Evolutionary conservation across 805 yeast genomes (phyloP), one percentile per base, ranked within the genome.

Genomic region (Priceomyces melissophilus): DNA sequence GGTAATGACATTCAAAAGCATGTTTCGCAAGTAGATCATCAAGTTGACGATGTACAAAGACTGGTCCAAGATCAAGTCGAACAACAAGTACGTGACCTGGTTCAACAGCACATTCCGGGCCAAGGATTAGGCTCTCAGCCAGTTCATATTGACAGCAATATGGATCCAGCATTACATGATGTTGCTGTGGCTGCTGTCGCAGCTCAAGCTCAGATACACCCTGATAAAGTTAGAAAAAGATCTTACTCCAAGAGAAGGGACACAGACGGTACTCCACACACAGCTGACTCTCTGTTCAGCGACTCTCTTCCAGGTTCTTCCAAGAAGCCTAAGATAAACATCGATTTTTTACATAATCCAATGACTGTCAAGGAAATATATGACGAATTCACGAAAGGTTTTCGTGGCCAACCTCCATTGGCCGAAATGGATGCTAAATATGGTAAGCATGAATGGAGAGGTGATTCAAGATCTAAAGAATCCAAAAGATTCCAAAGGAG

Each of bases 381-480:
- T 53, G 73, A 68, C 37, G 75, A 69, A 49, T 69, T 66, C 50
- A 65, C 66, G 38, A 63, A 63, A 37, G 75, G 75, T 5, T 68
- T 67, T 49, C 58, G 67, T 10, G 74, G 73, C 13, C 75, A 69
- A 48, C 61, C 63, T 4, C 71, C 75, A 4, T 53, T 69, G 33
- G 54, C 65, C 32, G 71, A 68, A 33, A 60, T 69, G 64, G 75
- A 69, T 45, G 62, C 60, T 20, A 58, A 66, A 38, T 68, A 61
- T 47, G 75, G 75, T 14, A 69, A 69, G 45, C 62, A 65, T 45
- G 65, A 64, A 39, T 69, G 75, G 75, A 53, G 75, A 38, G 75
- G 75, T 17, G 73, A 69, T 48, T 65, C 71, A 6, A 52, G 75
- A 30, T 65, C 72, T 11, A 69, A 69, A 47, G 73, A 69, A 42